Conservation (phyloP, 768 basidiomycete genomes). For the Hypholoma sublateritium region DNA sequence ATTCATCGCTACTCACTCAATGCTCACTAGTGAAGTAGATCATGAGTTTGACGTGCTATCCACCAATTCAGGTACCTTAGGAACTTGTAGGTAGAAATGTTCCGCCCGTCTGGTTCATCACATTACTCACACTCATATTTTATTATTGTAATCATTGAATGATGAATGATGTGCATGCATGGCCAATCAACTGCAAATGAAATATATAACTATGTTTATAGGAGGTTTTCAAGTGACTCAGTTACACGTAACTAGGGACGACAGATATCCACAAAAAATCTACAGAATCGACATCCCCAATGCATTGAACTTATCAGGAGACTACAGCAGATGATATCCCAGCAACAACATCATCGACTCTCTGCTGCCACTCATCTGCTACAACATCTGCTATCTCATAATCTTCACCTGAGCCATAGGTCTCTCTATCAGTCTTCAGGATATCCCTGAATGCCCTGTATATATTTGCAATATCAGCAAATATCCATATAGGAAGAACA, state of each 20-base stretch:
- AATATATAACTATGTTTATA: too few species aligned
- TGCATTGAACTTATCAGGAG: background rate
- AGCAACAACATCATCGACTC: conserved; percentile 8
- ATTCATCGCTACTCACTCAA: too few species aligned
- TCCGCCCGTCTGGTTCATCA: background rate
- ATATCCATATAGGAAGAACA: background rate
- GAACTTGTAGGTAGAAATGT: background rate
- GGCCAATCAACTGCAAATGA: too few species aligned
- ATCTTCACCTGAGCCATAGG: conserved; percentile 6
- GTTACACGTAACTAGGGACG: background rate
- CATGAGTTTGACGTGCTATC: background rate
- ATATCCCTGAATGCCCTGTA: conserved; percentile 7
- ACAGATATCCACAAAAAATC: background rate
- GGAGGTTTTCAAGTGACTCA: too few species aligned
- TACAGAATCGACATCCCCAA: background rate
- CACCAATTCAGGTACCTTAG: background rate
- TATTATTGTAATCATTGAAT: background rate
- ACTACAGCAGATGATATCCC: background rate
- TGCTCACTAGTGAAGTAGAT: too few species aligned
- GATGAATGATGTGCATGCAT: too few species aligned
- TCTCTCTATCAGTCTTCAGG: conserved; percentile 6
- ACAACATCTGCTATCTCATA: conserved; percentile 10
- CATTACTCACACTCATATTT: background rate
- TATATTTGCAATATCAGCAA: conserved; percentile 6
- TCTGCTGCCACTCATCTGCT: conserved; percentile 10